These are phyloP conservation scores for Xylaria digitata DNA, from an alignment of 2,329 filamentous ascomycete species.

Conservation along the genomic window DNA sequence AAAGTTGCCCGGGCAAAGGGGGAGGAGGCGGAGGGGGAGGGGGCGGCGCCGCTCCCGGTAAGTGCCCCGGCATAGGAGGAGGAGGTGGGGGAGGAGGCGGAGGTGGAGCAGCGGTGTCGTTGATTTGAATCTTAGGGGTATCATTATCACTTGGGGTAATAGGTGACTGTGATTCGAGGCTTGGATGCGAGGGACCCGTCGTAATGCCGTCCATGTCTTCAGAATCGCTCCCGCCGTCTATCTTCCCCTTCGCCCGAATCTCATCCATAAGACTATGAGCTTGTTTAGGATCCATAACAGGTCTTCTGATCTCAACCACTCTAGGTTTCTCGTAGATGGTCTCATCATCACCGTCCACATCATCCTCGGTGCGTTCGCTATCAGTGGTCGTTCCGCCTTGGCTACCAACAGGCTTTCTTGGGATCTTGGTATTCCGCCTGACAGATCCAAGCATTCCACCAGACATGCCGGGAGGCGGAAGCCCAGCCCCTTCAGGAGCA, in stretches of 20 bases:
- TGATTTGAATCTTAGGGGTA: slow-evolving; percentile 70
- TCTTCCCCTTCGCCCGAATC: slow-evolving; percentile 80
- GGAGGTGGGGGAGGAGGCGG: slow-evolving; percentile 62
- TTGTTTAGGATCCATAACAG: slow-evolving; percentile 72
- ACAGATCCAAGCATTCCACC: slow-evolving; percentile 81
- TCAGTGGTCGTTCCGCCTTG: slow-evolving; percentile 48
- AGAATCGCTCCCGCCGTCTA: slow-evolving; percentile 77
- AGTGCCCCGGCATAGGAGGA: slow-evolving; percentile 54
- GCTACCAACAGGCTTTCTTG: slow-evolving; percentile 64
- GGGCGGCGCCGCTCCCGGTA: slow-evolving; percentile 52
- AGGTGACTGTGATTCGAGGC: slow-evolving; percentile 76
- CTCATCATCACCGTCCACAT: slow-evolving; percentile 65
- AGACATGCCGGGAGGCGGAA: slow-evolving; percentile 72
- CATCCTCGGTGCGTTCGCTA: slow-evolving; percentile 49
- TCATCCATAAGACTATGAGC: slow-evolving; percentile 74
- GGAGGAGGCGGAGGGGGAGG: slow-evolving; percentile 60
- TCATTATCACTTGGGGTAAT: slow-evolving; percentile 72
- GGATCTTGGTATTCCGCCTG: slow-evolving; percentile 68
- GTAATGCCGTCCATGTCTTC: slow-evolving; percentile 76
- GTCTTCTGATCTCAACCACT: slow-evolving; percentile 81
- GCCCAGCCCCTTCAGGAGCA: slow-evolving; percentile 60
- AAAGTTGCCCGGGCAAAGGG: slow-evolving; percentile 51
- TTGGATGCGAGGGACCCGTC: slow-evolving; percentile 80
- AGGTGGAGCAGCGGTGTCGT: slow-evolving; percentile 52
- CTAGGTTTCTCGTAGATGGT: slow-evolving; percentile 82